Evolutionary conservation across 305 asterid genomes (phyloP), one percentile per base, ranked within the genome.

Genomic region (Solanum hybrid): DNA sequence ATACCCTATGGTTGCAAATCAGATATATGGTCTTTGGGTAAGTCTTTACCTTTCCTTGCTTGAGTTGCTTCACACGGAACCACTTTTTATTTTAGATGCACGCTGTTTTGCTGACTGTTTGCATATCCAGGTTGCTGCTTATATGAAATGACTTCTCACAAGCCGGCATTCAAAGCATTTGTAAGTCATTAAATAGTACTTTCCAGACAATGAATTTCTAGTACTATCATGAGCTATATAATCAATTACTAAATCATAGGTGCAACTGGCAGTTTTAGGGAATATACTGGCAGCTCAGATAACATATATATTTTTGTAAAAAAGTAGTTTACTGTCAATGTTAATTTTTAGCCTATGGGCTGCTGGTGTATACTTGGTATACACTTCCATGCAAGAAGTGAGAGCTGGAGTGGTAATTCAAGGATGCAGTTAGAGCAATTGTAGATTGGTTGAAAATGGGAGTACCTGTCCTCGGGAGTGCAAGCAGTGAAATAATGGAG

Each of bases 1-100:
- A 96, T 98, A 95, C 99, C 99, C 51, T 98, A 98, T 77, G 99
- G 99, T 89, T 97, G 96, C 84, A 98, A 98, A 91, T 98, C 99
- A 11, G 99, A 98, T 91, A 98, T 98, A 89, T 98, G 99, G 99
- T 98, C 99, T 88, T 92, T 98, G 92, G 99, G 99, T 97, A 92
- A 93, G 86, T 34, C 88, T 88, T 85, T 82, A 89, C 72, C 45
- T 87, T 89, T 82, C 73, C 51, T 17, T 61, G 27, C 85, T 82
- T 84, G 70, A 0, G 70, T 61, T 0, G 26, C 75, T 70, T 26
- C 72, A 61, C 72, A 84, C 1, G 34, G 78, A 38, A 91, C 37
- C 68, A 12, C 34, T 57, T 89, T 33, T 91, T 57, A 77, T 75
- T 89, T 39, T 91, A 81, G 80, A 61, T 79, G 81, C 86, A 29